Base-by-base conservation (phyloP, 257 asterid species). In the Petunia secreta region DNA sequence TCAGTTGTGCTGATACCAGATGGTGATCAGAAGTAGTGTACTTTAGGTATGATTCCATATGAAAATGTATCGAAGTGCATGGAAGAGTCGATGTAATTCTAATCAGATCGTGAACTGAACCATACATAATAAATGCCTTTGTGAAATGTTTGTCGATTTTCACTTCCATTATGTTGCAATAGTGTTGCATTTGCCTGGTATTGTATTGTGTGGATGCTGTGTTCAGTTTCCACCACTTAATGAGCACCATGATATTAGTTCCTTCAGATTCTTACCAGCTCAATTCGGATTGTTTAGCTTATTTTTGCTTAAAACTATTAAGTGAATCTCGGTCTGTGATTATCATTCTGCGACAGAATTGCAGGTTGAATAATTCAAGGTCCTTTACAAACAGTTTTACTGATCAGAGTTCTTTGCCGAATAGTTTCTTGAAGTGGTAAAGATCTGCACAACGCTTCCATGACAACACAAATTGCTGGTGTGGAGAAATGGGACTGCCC, bases 1-100 rank as follows among this genome's bases (percentile, higher is more conserved):
- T 96, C 98, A 0, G 69, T 94, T 37, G 93, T 96, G 83, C 95
- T 94, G 62, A 83, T 94, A 75, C 98, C 98, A 5, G 90, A 91
- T 67, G 86, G 74, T 75, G 80, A 62, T 38, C 6, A 71, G 65
- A 38, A 10, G 13, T 71, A 10, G 25, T 46, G 39, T 48, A 10
- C 60, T 48, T 25, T 46, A 14, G n/a, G 1, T 71, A 4, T 71
- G 77, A 50, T 50, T 6, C 44, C n/a, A n/a, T n/a, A n/a, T n/a
- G 13, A 48, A 64, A 43, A 53, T 40, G 40, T 43, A 41, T 40
- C 36, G 9, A 50, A 38, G 14, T 0, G 43, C 60, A 71, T 48
- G 36, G 1, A 0, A 11, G 44, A 71, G 13, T 71, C 25, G 8
- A 50, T 50, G 9, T 50, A 50, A 50, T 50, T 50, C 55, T 50